Evolutionary conservation across 768 basidiomycete species (phyloP).

Genomic region (Rhodotorula graminis): DNA sequence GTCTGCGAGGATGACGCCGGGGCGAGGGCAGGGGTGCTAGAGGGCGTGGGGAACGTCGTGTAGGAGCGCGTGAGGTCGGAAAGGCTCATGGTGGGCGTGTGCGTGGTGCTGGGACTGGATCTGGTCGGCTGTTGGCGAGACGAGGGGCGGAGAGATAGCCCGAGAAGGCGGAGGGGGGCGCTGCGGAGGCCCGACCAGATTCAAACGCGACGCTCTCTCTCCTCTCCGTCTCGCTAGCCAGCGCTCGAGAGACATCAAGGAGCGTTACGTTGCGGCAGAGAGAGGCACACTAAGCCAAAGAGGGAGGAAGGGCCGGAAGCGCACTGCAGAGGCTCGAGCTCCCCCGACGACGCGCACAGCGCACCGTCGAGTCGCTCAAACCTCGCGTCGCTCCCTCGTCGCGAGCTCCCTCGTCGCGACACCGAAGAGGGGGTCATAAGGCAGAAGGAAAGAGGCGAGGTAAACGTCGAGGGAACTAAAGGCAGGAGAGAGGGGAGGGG

Average conservation of each 20-base stretch:
- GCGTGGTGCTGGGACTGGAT: background rate
- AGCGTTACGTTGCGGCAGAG: too few relatives aligned
- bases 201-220: too few relatives aligned
- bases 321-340: too few relatives aligned
- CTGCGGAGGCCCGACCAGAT: background rate
- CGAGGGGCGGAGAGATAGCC: background rate
- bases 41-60: slow-evolving; percentile 11
- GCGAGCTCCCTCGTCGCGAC: background rate
- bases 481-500: background rate
- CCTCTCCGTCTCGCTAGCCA: background rate
- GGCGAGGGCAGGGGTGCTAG: background rate
- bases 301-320: too few relatives aligned
- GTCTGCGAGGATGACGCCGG: background rate
- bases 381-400: too few relatives aligned
- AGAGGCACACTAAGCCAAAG: too few relatives aligned
- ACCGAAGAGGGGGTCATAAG: background rate
- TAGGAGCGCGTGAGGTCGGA: slow-evolving; percentile 11
- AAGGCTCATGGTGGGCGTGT: background rate
- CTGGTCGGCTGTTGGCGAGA: background rate
- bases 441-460: too few relatives aligned
- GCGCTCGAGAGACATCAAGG: too few relatives aligned
- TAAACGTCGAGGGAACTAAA: background rate
- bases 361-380: too few relatives aligned
- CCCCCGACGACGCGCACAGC: too few relatives aligned
- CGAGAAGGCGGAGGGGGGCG: background rate